phyloP scores from a whole-genome alignment of 2,329 filamentous ascomycete species.

The Scedosporium boydii region DNA sequence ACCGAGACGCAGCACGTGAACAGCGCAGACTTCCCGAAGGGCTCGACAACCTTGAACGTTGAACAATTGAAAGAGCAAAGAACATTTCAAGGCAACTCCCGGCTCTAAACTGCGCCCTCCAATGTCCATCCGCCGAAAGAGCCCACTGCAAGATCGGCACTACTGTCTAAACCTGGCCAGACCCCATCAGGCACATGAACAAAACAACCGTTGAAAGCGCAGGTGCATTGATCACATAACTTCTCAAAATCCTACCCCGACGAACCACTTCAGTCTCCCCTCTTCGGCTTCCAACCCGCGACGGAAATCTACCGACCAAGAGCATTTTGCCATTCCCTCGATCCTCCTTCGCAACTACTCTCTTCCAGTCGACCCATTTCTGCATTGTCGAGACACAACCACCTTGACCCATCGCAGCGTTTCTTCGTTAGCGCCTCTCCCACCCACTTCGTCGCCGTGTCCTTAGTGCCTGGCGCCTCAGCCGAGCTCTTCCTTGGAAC shows the following conservation, averaged over 20 bases:
- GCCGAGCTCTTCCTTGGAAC: not conserved
- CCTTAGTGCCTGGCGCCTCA: not conserved
- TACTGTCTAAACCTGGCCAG: not conserved
- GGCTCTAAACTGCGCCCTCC: not conserved
- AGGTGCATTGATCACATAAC: not conserved
- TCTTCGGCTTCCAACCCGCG: not conserved
- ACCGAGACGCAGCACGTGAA: conserved; percentile 4
- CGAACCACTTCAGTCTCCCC: not conserved
- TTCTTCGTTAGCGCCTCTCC: not conserved
- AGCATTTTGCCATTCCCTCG: not conserved
- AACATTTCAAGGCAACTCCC: not conserved
- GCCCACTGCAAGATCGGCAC: not conserved
- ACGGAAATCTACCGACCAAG: not conserved
- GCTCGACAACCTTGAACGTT: not conserved
- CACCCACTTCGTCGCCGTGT: not conserved
- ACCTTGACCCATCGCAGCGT: not conserved
- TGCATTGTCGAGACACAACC: too few species aligned
- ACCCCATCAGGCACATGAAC: not conserved
- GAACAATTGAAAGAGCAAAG: not conserved
- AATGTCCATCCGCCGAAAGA: not conserved
- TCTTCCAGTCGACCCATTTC: too few species aligned
- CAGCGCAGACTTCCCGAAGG: conserved; percentile 1
- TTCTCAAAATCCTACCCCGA: not conserved
- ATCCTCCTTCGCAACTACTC: not conserved
- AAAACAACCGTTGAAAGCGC: not conserved